phyloP scores from a whole-genome alignment of 1,284 basidiomycete species.

The Coniophora puteana region DNA sequence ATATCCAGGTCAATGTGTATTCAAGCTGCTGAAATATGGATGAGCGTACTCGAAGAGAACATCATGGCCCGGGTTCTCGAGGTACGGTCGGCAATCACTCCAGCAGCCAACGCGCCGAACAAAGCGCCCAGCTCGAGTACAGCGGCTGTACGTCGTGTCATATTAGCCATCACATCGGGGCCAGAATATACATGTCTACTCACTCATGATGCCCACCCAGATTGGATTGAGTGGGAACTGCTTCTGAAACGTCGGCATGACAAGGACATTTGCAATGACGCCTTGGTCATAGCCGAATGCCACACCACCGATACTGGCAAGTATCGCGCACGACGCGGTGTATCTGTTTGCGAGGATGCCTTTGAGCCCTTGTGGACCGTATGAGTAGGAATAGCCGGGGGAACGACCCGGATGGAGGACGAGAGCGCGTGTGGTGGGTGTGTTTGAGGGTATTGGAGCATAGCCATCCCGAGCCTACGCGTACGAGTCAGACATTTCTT shows the following conservation, averaged over 20 bases:
- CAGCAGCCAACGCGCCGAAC: constrained; percentile 63
- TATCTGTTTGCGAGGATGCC: constrained; percentile 65
- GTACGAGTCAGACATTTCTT: too few species aligned
- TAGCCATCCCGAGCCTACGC: too few species aligned
- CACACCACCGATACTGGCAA: constrained; percentile 75
- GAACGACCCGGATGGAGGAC: too few species aligned
- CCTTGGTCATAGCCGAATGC: constrained; percentile 80
- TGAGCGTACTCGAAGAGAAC: constrained; percentile 57
- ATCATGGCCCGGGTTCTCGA: constrained; percentile 68
- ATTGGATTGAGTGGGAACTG: constrained; percentile 67
- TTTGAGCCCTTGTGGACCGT: constrained; percentile 60
- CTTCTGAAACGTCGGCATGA: constrained; percentile 71
- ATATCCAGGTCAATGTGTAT: constrained; percentile 2
- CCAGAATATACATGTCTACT: constrained; percentile 20
- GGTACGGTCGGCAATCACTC: constrained; percentile 62
- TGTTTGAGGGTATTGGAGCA: too few species aligned
- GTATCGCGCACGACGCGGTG: constrained; percentile 58
- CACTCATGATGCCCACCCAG: constrained; percentile 75
- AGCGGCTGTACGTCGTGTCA: constrained; percentile 47
- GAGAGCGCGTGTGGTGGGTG: too few species aligned
- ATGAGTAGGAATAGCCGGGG: constrained; percentile 54
- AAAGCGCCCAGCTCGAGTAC: constrained; percentile 75
- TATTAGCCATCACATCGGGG: background rate
- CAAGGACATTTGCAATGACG: constrained; percentile 77
- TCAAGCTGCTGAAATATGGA: background rate